Evolutionary conservation across 2,329 filamentous ascomycete species (phyloP).

Genomic region (Coniosporium tulheliwenetii): DNA sequence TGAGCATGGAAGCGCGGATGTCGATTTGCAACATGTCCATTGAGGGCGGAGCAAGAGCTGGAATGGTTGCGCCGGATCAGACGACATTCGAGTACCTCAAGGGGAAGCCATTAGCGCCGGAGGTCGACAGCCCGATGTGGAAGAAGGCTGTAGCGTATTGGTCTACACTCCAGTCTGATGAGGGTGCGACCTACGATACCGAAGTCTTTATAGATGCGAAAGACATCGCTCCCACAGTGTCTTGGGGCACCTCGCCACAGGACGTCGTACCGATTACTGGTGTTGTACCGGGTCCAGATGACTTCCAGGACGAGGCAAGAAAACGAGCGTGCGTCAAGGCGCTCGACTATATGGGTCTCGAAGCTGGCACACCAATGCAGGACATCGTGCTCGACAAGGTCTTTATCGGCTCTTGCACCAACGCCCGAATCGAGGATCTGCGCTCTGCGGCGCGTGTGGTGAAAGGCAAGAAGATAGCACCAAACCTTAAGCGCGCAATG

Average conservation of each 20-base stretch:
- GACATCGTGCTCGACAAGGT: slow-evolving; percentile 91
- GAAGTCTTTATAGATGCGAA: slow-evolving; percentile 83
- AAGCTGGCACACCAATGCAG: slow-evolving; percentile 73
- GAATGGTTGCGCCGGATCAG: slow-evolving; percentile 93
- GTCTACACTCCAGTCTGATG: slow-evolving; percentile 70
- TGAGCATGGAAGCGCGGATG: slow-evolving; percentile 97
- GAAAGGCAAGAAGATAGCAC: slow-evolving; percentile 70
- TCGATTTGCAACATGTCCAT: slow-evolving; percentile 99
- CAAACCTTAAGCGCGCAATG: slow-evolving; percentile 88
- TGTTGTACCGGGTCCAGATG: slow-evolving; percentile 76
- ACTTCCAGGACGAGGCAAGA: slow-evolving; percentile 65
- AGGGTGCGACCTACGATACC: slow-evolving; percentile 77
- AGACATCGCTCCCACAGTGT: slow-evolving; percentile 85
- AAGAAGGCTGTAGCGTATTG: slow-evolving; percentile 78
- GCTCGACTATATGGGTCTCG: slow-evolving; percentile 92
- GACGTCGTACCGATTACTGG: slow-evolving; percentile 92
- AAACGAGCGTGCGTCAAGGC: slow-evolving; percentile 66
- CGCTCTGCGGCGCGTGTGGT: slow-evolving; percentile 75
- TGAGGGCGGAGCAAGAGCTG: slow-evolving; percentile 84
- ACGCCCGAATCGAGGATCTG: slow-evolving; percentile 90
- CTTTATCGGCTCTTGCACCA: slow-evolving; percentile 96
- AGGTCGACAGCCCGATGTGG: slow-evolving; percentile 74
- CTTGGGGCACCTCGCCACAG: slow-evolving; percentile 94
- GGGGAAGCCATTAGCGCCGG: slow-evolving; percentile 75
- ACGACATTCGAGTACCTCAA: slow-evolving; percentile 92